Evolutionary conservation across 306 rosid genomes (phyloP), one percentile per base, ranked within the genome.

Genomic region (Quercus dentata): DNA sequence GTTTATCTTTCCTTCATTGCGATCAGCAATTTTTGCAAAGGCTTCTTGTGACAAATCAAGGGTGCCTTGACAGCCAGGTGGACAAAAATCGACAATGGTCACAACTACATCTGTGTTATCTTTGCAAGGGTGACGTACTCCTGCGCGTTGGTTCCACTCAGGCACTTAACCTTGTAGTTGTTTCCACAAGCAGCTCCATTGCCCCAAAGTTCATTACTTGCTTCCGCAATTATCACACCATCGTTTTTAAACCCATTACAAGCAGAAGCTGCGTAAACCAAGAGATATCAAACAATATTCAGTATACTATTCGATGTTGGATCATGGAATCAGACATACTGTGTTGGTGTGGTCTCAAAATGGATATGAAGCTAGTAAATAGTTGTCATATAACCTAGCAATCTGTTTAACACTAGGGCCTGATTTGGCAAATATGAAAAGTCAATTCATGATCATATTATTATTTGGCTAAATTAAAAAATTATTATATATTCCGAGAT

Each of bases 31-130:
- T 28, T 19, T 56, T 9, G 13, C 54, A 57, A 74, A 57, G 27
- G 68, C 77, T 31, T 57, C 65, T 56, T 38, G 38, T 27, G 69
- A 74, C 55, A 12, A 56, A 64, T 74, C 77, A 55, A 55, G 19
- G 21, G 58, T 55, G 58, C 58, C 21, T 19, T 18, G 58, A 55
- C 21, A 55, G 20, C 20, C 20, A 4, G 21, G 21, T 19, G 21
- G 10, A 21, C 58, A 55, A 55, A 15, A 55, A 19, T 55, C 7
- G 21, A 55, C n/a, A 15, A 55, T 55, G 58, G 58, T 55, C 58
- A 55, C 58, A 6, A 55, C 58, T 19, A 18, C 58, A 5, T 55
- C 8, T 55, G 19, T 55, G 3, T 55, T 55, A 0, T 17, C 2
- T 4, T 18, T 67, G 55, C 56, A 68, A 67, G 74, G 56, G 5